These are phyloP conservation scores for Rhazya stricta DNA, from an alignment of 257 asterid genomes.

Conservation along the genomic window DNA sequence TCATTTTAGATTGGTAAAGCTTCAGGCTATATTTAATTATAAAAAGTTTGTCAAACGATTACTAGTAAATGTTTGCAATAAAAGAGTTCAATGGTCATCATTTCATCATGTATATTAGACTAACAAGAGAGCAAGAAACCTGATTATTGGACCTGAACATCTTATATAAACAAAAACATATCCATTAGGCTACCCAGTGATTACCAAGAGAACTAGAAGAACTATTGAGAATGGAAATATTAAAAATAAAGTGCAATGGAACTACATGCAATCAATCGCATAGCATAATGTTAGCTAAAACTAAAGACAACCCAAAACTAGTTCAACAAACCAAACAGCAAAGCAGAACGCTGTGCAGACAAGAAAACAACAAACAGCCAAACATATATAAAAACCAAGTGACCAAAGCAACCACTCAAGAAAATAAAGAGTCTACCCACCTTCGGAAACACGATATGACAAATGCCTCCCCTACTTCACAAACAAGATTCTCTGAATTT, in stretches of 20 bases:
- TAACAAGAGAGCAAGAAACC: neutral
- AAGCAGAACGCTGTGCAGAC: neutral
- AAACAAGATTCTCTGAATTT: constrained; percentile 52
- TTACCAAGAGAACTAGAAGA: neutral
- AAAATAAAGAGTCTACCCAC: constrained; percentile 23
- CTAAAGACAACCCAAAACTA: neutral
- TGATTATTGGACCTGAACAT: neutral
- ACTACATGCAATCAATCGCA: neutral
- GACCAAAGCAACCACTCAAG: neutral
- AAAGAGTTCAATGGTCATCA: neutral
- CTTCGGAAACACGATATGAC: constrained; percentile 78
- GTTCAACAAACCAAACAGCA: neutral
- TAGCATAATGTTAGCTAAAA: neutral
- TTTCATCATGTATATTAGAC: neutral
- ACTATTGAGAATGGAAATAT: neutral
- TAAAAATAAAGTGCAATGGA: neutral
- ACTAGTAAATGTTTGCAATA: neutral
- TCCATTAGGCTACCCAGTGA: neutral
- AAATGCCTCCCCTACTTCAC: constrained; percentile 85
- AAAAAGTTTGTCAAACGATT: neutral
- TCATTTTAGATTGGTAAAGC: neutral
- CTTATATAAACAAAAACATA: neutral
- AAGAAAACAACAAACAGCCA: neutral
- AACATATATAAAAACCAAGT: constrained; percentile 6
- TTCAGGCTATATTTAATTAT: neutral